Evolutionary conservation across 495 filamentous ascomycete genomes (phyloP).

Genomic region (Hyaloscypha variabilis): DNA sequence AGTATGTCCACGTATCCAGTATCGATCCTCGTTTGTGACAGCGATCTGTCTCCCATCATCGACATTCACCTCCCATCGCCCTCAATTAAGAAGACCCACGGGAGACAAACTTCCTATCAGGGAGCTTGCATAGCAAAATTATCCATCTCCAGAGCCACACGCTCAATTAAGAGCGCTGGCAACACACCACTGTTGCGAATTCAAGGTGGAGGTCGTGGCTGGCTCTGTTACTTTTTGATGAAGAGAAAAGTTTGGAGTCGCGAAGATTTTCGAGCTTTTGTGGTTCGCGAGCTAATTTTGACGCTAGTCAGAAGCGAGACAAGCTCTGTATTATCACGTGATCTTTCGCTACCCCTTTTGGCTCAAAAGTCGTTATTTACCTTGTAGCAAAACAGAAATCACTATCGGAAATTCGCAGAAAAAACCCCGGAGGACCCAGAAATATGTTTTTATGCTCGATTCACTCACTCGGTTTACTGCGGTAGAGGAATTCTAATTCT

Average conservation of each 20-base stretch:
- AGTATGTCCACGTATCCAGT: neutral
- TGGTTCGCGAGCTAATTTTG: conserved; percentile 8
- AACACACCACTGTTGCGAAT: conserved; percentile 62
- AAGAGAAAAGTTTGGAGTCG: conserved; percentile 40
- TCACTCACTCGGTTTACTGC: too few species aligned
- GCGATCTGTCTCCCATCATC: conserved; percentile 33
- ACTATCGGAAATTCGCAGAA: too few species aligned
- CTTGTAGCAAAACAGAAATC: too few species aligned
- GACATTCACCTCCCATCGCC: conserved; percentile 34
- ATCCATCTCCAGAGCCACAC: conserved; percentile 52
- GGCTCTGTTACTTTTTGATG: conserved; percentile 61
- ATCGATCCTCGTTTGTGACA: conserved; percentile 5
- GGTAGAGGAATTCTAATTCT: too few species aligned
- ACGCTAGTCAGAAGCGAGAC: neutral
- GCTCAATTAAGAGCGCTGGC: conserved; percentile 52
- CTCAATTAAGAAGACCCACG: conserved; percentile 33
- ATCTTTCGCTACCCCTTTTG: neutral
- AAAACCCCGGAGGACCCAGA: too few species aligned
- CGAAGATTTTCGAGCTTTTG: conserved; percentile 23
- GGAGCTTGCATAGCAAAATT: conserved; percentile 26
- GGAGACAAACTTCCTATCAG: conserved; percentile 36
- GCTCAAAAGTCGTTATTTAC: too few species aligned
- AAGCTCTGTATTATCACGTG: neutral
- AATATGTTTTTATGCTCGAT: too few species aligned
- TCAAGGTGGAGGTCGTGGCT: conserved; percentile 67